These are phyloP conservation scores for Jaltomata sinuosa DNA, from an alignment of 257 asterid genomes.

Conservation along the genomic window DNA sequence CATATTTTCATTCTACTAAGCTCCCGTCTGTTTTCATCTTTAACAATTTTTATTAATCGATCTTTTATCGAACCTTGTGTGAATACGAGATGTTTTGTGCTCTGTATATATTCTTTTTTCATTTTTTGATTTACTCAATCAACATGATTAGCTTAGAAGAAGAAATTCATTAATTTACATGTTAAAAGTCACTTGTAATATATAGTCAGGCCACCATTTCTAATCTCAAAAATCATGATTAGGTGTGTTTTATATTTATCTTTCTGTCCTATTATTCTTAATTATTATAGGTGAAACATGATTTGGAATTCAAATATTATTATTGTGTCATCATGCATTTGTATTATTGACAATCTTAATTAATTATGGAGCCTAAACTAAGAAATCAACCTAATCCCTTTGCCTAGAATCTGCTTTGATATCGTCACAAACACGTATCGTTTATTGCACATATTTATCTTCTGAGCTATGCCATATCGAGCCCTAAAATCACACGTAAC, in stretches of 20 bases:
- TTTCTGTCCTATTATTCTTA: neutral
- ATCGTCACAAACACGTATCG: neutral
- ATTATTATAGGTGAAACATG: neutral
- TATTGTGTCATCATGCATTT: neutral
- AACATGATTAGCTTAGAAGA: neutral
- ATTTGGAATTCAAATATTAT: neutral
- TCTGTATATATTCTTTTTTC: too few relatives aligned
- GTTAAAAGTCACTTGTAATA: neutral
- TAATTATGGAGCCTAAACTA: neutral
- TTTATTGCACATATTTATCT: fast-evolving
- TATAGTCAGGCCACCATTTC: neutral
- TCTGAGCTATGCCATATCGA: too few relatives aligned
- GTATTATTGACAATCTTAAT: neutral
- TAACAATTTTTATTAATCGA: neutral
- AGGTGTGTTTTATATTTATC: neutral
- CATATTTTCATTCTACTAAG: neutral
- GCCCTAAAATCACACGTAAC: neutral
- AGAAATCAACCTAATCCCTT: neutral
- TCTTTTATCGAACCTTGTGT: neutral
- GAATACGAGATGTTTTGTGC: neutral
- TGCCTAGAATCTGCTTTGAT: neutral
- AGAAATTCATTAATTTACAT: neutral
- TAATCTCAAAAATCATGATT: neutral
- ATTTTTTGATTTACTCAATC: too few relatives aligned
- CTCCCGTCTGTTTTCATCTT: neutral